Evolutionary conservation across 345 rosid species (phyloP).

Genomic region (Draba incana): DNA sequence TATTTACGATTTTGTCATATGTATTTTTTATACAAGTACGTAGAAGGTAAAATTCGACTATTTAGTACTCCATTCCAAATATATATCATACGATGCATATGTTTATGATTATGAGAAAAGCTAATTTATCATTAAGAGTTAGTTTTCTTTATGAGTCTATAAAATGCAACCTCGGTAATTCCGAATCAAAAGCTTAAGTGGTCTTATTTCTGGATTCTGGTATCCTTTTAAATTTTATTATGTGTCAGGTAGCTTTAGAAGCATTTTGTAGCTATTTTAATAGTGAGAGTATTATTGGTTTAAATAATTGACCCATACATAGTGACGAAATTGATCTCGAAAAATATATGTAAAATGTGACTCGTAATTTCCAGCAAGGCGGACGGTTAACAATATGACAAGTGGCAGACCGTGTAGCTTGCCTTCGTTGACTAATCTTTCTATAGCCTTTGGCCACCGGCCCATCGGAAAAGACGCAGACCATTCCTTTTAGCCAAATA

Average conservation of each 20-base stretch:
- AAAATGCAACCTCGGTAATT: too few relatives aligned
- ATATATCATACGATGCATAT: neutral
- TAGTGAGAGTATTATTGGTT: neutral
- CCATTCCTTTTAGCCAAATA: neutral
- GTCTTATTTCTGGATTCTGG: neutral
- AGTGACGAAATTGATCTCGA: slow-evolving; percentile 15
- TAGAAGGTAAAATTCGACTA: too few relatives aligned
- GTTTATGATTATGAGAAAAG: neutral
- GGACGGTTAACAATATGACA: slow-evolving; percentile 12
- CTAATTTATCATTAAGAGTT: neutral
- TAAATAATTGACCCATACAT: neutral
- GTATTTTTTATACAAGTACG: too few relatives aligned
- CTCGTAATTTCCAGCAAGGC: slow-evolving; percentile 19
- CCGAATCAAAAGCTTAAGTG: neutral
- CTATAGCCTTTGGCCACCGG: slow-evolving; percentile 25
- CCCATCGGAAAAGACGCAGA: slow-evolving; percentile 26
- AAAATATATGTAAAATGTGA: slow-evolving; percentile 17
- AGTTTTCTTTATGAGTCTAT: too few relatives aligned
- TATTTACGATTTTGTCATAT: too few relatives aligned
- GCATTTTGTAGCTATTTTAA: neutral
- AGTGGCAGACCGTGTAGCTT: slow-evolving; percentile 2
- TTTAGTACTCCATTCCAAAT: too few relatives aligned
- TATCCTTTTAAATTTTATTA: neutral
- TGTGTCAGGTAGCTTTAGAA: slow-evolving; percentile 1
- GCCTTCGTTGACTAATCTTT: slow-evolving; percentile 29